Conservation (phyloP, 805 yeast genomes). For the Candida methanosorbosa region DNA sequence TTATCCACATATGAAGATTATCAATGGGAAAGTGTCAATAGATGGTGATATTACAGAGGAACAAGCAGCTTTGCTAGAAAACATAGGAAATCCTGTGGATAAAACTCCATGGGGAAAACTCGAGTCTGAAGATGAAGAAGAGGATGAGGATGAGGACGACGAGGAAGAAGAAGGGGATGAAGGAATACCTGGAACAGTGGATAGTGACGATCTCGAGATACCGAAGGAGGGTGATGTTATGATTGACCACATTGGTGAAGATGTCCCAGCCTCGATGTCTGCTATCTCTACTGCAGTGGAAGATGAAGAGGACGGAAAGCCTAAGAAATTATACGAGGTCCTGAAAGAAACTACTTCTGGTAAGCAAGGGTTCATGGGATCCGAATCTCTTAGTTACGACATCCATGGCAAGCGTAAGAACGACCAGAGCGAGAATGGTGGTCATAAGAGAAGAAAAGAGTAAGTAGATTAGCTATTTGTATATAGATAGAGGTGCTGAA, state of each 20-base stretch:
- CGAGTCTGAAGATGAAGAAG: conserved; percentile 26
- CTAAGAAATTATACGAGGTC: conserved; percentile 22
- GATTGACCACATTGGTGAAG: conserved; percentile 19
- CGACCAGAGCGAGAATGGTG: too few relatives aligned
- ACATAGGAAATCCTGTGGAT: conserved; percentile 17
- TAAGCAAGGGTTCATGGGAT: conserved; percentile 19
- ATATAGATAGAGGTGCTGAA: too few relatives aligned
- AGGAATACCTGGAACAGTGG: conserved; percentile 13
- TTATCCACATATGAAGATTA: conserved; percentile 54
- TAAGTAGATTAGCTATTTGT: too few relatives aligned
- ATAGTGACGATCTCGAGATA: conserved; percentile 19
- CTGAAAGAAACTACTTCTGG: conserved; percentile 17
- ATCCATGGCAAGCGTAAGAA: too few relatives aligned
- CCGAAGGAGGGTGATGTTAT: conserved; percentile 17
- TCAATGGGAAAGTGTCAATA: conserved; percentile 18
- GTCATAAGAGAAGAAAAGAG: too few relatives aligned
- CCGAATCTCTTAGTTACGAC: conserved; percentile 17
- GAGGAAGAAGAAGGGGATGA: conserved; percentile 16
- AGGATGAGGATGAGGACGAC: conserved; percentile 21
- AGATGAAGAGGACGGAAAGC: conserved; percentile 11
- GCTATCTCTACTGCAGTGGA: conserved; percentile 2
- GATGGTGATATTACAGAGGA: conserved; percentile 25
- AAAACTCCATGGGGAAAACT: conserved; percentile 23
- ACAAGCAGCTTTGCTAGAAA: conserved; percentile 4
- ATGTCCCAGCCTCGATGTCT: conserved; percentile 2